These are phyloP conservation scores for Comarum palustre DNA, from an alignment of 306 rosid species.

Conservation along the genomic window DNA sequence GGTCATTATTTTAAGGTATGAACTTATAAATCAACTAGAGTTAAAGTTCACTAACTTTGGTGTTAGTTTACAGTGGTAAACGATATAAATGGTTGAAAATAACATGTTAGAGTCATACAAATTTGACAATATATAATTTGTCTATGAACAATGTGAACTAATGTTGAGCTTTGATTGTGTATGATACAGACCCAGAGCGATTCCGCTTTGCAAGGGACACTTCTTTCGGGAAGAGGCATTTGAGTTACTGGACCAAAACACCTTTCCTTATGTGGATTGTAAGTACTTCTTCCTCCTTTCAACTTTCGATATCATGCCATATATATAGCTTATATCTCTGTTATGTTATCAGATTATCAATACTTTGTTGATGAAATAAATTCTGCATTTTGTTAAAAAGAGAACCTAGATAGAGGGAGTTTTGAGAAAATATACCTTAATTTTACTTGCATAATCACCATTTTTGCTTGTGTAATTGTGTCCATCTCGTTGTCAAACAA, in stretches of 20 bases:
- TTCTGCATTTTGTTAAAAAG: too few species aligned
- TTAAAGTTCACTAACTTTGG: neutral
- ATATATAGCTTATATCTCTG: too few species aligned
- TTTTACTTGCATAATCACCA: neutral
- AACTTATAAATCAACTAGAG: neutral
- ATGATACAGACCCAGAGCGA: conserved; percentile 72
- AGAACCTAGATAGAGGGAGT: neutral
- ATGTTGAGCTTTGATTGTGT: neutral
- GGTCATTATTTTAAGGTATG: neutral
- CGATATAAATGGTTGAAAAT: neutral
- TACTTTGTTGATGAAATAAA: too few species aligned
- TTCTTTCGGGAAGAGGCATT: conserved; percentile 87
- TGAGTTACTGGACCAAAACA: conserved; percentile 66
- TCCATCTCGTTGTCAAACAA: neutral
- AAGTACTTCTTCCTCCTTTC: conserved; percentile 21
- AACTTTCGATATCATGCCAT: too few species aligned
- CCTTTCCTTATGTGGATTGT: conserved; percentile 80
- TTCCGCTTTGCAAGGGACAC: conserved; percentile 90
- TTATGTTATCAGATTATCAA: too few species aligned
- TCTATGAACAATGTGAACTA: neutral
- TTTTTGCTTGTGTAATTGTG: neutral
- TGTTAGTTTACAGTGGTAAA: neutral
- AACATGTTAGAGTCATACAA: neutral
- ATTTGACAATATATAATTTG: neutral
- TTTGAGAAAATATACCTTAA: neutral